Evolutionary conservation across 805 yeast species (phyloP), one percentile per base, ranked within the genome.

Genomic region (Saccharomyces kudriavzevii): DNA sequence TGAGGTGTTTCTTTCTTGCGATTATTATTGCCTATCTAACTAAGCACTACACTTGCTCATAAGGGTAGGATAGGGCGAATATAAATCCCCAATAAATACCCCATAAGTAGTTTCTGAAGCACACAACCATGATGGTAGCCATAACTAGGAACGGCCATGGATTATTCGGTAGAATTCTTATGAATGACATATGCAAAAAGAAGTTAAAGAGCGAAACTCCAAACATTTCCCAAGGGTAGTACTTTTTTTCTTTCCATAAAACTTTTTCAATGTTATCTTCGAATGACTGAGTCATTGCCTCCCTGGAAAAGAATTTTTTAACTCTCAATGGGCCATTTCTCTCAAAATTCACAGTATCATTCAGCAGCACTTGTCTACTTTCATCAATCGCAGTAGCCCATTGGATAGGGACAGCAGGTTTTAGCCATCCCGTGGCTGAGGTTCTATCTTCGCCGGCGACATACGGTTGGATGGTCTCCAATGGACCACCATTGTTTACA

Each of bases 401-500:
- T 47, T 70, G 66, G 4, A 68, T 67, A 2, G 76, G 73, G 46
- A 77, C 74, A 1, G 80, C 72, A 14, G 73, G 75, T 45, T 77
- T 77, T 13, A 79, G 74, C 75, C 82, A 86, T 0, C 95, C 95
- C 0, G 90, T 85, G 8, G 85, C 83, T 13, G 63, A 59, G 17
- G 48, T 27, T 26, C 66, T 64, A 52, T 69, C 65, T 5, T 55
- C 49, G 30, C 69, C 71, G 4, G 57, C 52, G 27, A 54, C 55
- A 10, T 73, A 54, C 2, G 77, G 66, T 2, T 64, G 58, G 3
- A 76, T 63, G 0, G 96, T 85, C 66, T 94, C 99, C 35, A 84
- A 70, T 0, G 99, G 99, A 0, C 99, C 99, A 27, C 99, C 99
- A 43, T 82, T 82, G 63, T 87, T 82, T 4, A 85, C 84, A 0